phyloP scores from a whole-genome alignment of 495 filamentous ascomycete species.

The Oidiodendron maius region DNA sequence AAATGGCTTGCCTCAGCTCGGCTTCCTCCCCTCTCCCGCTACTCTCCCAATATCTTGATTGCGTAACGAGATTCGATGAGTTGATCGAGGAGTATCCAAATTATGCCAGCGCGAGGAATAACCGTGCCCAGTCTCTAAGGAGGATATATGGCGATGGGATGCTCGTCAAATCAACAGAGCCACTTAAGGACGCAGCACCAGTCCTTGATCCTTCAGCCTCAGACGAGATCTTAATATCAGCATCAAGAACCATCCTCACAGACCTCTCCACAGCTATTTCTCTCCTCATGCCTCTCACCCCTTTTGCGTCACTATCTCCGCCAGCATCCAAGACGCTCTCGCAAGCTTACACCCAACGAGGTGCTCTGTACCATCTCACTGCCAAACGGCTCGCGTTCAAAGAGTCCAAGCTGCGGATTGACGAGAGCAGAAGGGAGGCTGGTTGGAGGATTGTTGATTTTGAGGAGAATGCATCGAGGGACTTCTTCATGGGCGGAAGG shows the following conservation, averaged over 20 bases:
- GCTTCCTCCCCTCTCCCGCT: slow-evolving; percentile 23
- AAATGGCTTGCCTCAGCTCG: slow-evolving; percentile 30
- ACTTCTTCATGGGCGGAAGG: slow-evolving; percentile 68
- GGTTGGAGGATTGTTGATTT: slow-evolving; percentile 46
- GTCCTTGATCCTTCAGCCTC: slow-evolving; percentile 1
- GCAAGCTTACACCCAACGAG: slow-evolving; percentile 71
- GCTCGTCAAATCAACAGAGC: slow-evolving; percentile 15
- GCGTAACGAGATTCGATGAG: slow-evolving; percentile 37
- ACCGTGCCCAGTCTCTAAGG: slow-evolving; percentile 67
- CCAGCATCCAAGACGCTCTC: slow-evolving; percentile 55
- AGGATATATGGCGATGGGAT: slow-evolving; percentile 48
- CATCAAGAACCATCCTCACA: slow-evolving; percentile 37
- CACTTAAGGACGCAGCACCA: not conserved
- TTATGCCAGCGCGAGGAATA: slow-evolving; percentile 72
- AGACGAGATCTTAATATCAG: slow-evolving; percentile 15
- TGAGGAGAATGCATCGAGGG: slow-evolving; percentile 65
- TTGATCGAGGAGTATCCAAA: slow-evolving; percentile 53
- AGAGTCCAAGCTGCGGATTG: slow-evolving; percentile 20
- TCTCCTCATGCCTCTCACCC: slow-evolving; percentile 48
- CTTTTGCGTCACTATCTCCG: slow-evolving; percentile 37
- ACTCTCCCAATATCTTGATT: slow-evolving; percentile 29
- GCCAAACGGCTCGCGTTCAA: slow-evolving; percentile 34
- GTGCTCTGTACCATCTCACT: slow-evolving; percentile 60
- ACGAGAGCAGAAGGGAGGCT: slow-evolving; percentile 29
- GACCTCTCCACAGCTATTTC: slow-evolving; percentile 65